Percentiles rank a stretch among this genome's conserved stretches.
These are phyloP conservation scores for Babesia ovata DNA, from an alignment of 169 alveolate genomes.

Conservation along the genomic window DNA sequence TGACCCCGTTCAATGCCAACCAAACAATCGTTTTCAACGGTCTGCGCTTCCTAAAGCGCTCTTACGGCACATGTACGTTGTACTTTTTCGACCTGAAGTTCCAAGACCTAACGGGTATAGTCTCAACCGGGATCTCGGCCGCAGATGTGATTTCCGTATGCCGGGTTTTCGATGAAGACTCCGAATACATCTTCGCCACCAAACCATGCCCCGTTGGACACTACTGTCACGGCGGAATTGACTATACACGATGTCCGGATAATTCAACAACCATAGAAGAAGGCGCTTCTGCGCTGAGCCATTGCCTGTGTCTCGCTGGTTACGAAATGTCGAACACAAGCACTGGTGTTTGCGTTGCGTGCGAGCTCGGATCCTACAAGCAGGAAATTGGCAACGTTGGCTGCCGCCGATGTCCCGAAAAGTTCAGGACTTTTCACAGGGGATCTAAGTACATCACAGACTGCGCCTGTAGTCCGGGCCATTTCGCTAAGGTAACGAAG, in stretches of 20 bases:
- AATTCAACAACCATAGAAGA: constrained; percentile 68
- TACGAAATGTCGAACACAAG: constrained; percentile 59
- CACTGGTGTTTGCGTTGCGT: constrained; percentile 61
- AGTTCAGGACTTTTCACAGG: constrained; percentile 64
- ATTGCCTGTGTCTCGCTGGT: constrained; percentile 77
- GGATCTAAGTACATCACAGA: constrained; percentile 71
- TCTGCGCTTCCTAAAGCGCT: constrained; percentile 12
- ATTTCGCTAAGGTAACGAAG: constrained; percentile 48
- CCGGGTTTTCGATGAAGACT: not conserved
- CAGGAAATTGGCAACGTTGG: constrained; percentile 61
- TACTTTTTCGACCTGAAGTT: constrained; percentile 37
- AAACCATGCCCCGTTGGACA: constrained; percentile 70
- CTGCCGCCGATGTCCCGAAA: constrained; percentile 72
- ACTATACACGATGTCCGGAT: constrained; percentile 65
- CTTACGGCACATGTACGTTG: constrained; percentile 45
- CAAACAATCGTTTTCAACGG: constrained; percentile 33
- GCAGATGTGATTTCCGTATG: constrained; percentile 15
- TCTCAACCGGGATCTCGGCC: not conserved
- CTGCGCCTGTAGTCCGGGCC: constrained; percentile 80
- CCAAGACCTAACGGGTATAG: not conserved
- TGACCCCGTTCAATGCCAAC: constrained; percentile 37
- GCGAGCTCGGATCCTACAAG: constrained; percentile 75
- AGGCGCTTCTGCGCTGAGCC: constrained; percentile 52
- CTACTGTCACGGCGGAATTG: constrained; percentile 58
- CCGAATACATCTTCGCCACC: constrained; percentile 31